Base-by-base conservation (phyloP, 768 basidiomycete genomes). In the Coprinellus micaceus region DNA sequence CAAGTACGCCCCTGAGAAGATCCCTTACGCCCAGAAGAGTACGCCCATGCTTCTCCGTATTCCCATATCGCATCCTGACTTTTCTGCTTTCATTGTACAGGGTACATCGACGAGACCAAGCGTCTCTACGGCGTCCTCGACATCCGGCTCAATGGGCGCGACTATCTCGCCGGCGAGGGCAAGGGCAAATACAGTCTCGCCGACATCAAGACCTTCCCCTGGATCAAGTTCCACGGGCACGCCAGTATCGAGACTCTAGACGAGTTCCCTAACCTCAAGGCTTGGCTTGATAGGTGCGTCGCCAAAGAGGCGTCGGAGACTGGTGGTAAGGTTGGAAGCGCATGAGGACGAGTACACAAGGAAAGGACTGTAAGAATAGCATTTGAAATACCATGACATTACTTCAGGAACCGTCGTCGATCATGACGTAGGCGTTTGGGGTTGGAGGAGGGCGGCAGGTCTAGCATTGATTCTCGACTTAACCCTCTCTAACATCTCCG, bases 91-190 rank as follows among this genome's bases (percentile, higher is more conserved):
- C 7, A 43, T 5, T 22, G 26, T 52, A 4, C 71, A 84, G 84
- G 92, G 51, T 95, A 91, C 70, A 61, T 75, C 21, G 84, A 91
- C 25, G 94, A 96, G 77, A 89, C 90, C 2, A 84, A 82, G 62
- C 82, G 94, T 24, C 77, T 95, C 21, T 94, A 89, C 66, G 74
- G 82, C n/a, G 94, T 95, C 3, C 79, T 95, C 41, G 84, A 95
- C 63, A 83, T 85, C 48, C 82, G 88, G 22, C 80, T 95, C n/a
- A 69, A 76, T 44, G 82, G 77, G 52, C 81, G 88, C 17, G 91
- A 94, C 39, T 95, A 80, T 67, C 82, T 96, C 15, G 91, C 81
- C 17, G 92, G 94, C n/a, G 72, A 84, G 11, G 86, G 82, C 0
- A 74, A 75, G 53, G 89, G 88, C 24, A 84, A 81, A 61, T 82